These are phyloP conservation scores for Pisolithus albus DNA, from an alignment of 768 basidiomycete species.

Conservation along the genomic window DNA sequence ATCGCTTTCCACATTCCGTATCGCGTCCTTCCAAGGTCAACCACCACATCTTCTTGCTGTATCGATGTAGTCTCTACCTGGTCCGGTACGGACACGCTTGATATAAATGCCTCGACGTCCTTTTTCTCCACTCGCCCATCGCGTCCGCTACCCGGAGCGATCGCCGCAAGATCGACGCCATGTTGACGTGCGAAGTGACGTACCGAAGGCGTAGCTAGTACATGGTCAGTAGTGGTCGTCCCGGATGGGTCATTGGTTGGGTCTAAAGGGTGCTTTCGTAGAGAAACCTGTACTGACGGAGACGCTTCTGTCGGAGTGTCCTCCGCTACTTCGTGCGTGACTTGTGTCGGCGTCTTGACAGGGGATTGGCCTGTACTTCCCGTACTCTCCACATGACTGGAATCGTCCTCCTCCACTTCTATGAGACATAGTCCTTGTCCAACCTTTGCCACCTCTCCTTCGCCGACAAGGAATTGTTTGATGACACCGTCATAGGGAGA, in stretches of 20 bases:
- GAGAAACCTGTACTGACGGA: neutral
- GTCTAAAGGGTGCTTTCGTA: conserved; percentile 56
- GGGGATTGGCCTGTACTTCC: neutral
- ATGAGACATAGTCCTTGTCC: conserved; percentile 73
- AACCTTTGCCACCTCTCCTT: conserved; percentile 81
- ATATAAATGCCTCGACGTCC: conserved; percentile 63
- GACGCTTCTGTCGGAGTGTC: neutral
- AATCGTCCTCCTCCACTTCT: conserved; percentile 54
- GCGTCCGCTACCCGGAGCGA: conserved; percentile 66
- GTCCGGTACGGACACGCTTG: conserved; percentile 7
- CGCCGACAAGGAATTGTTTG: conserved; percentile 64
- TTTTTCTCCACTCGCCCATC: conserved; percentile 67
- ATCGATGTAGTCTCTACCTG: neutral
- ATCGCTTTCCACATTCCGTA: conserved; percentile 89
- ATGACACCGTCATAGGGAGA: conserved; percentile 77
- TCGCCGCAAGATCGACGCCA: conserved; percentile 49
- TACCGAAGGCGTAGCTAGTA: conserved; percentile 71
- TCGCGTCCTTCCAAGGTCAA: conserved; percentile 71
- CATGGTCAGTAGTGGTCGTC: conserved; percentile 22
- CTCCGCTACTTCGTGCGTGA: conserved; percentile 7
- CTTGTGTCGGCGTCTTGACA: conserved; percentile 7
- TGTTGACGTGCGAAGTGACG: conserved; percentile 68
- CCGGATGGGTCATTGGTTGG: conserved; percentile 33
- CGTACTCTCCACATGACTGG: neutral
- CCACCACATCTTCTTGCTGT: conserved; percentile 39